These are phyloP conservation scores for Sesbania bispinosa DNA, from an alignment of 306 rosid genomes.

Conservation along the genomic window DNA sequence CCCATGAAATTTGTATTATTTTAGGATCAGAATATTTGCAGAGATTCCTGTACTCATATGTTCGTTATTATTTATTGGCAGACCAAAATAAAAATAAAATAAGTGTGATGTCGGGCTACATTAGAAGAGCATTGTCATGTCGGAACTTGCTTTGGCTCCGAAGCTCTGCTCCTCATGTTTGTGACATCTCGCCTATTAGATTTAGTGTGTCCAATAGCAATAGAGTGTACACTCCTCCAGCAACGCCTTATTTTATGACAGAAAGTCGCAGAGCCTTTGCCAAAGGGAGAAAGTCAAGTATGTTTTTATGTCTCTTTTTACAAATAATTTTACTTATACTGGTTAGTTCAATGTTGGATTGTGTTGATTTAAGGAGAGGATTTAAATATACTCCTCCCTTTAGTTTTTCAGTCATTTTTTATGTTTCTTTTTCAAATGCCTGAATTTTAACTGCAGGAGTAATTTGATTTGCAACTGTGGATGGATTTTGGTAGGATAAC, in stretches of 20 bases:
- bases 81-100: background rate
- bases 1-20: background rate
- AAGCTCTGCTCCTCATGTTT: constrained; percentile 25
- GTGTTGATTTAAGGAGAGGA: background rate
- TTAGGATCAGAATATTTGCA: background rate
- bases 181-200: constrained; percentile 18
- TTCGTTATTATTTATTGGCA: background rate
- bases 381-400: background rate
- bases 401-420: background rate
- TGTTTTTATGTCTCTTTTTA: background rate
- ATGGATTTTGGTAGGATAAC: background rate
- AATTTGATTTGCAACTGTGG: background rate
- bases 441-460: background rate
- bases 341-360: background rate
- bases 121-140: constrained; percentile 53
- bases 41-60: background rate
- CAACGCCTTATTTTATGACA: constrained; percentile 26
- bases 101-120: constrained; percentile 42
- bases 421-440: background rate
- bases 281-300: constrained; percentile 85
- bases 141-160: constrained; percentile 48
- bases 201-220: constrained; percentile 6
- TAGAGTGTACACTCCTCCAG: constrained; percentile 33
- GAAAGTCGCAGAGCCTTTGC: constrained; percentile 83
- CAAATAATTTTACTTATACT: background rate